Evolutionary conservation across 2,329 filamentous ascomycete species (phyloP), one percentile per base, ranked within the genome.

Genomic region (Diplocarpon mali): DNA sequence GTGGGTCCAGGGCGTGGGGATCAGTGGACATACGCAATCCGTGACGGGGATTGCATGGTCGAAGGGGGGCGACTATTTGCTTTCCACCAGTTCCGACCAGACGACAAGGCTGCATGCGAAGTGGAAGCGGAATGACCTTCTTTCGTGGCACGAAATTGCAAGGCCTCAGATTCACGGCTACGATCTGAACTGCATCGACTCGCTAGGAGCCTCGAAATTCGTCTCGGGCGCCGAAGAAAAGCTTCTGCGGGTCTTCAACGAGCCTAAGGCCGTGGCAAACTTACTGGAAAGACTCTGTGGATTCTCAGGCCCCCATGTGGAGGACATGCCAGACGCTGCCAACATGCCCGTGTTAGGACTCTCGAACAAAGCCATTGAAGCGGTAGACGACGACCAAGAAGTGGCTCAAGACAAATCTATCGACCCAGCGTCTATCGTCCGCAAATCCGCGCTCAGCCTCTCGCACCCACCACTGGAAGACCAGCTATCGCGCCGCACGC

Each of bases 141-240:
- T 55, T 11, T 87, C 86, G 10, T 98, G 92, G 92, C 90, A 96
- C 64, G 92, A 98, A 63, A 88, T 96, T 69, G 83, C 89, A 1
- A 74, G 92, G 40, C 92, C 92, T 3, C 92, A 98, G 62, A 98
- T 98, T 53, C 92, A 98, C 62, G 92, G 92, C 31, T 98, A 98
- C 63, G 90, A 98, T 62, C 73, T 98, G 44, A 98, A 96, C 68
- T 96, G 92, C 63, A 80, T 96, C 51, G 84, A 88, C 58, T 75
- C 80, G 0, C 70, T 95, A 5, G 80, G 78, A 7, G 65, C 75
- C 7, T 73, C 77, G 7, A 83, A 82, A 54, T 98, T 98, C 60
- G 83, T 96, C 16, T 94, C 89, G 2, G 92, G 92, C 6, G 92
- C 92, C 2, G 92, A 98, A 54, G 92, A 98, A 69, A 98, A 98